These are phyloP conservation scores for Leucosporidium yakuticum DNA, from an alignment of 768 basidiomycete genomes.

Conservation along the genomic window DNA sequence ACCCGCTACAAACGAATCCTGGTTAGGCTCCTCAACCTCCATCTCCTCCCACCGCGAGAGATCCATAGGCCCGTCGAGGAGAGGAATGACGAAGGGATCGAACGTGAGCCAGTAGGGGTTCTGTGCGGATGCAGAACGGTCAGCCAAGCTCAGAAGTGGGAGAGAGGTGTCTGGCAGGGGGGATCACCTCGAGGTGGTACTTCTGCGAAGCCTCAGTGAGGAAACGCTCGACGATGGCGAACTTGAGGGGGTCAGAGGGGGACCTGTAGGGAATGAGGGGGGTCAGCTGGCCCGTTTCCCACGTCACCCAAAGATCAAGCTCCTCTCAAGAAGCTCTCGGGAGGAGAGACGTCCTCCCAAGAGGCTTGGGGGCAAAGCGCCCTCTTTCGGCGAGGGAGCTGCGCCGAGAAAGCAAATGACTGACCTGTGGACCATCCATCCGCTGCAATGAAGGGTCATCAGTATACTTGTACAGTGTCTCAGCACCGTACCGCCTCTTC, in stretches of 20 bases:
- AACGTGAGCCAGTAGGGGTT: conserved; percentile 11
- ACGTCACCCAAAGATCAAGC: too few relatives aligned
- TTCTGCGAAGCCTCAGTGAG: conserved; percentile 6
- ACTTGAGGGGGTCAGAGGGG: conserved; percentile 1
- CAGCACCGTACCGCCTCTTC: too few relatives aligned
- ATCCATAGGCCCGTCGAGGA: conserved; percentile 7
- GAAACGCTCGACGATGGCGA: conserved; percentile 12
- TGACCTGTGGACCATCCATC: conserved; percentile 5
- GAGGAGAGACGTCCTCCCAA: too few relatives aligned
- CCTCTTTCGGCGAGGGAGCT: too few relatives aligned
- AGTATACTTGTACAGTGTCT: too few relatives aligned
- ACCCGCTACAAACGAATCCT: neutral
- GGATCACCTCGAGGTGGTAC: conserved; percentile 5
- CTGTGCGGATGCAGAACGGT: neutral
- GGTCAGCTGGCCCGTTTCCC: too few relatives aligned
- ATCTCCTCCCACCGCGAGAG: conserved; percentile 9
- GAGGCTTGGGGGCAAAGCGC: neutral
- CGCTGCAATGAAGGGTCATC: neutral
- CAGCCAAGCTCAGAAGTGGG: neutral
- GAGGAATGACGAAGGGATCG: conserved; percentile 4
- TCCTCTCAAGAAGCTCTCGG: too few relatives aligned
- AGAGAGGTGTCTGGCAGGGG: too few relatives aligned
- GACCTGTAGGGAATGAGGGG: neutral
- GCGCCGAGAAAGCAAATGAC: neutral
- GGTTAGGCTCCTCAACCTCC: neutral